Evolutionary conservation across 208 protist genomes (phyloP).

Genomic region (Acanthamoeba lugdunensis): DNA sequence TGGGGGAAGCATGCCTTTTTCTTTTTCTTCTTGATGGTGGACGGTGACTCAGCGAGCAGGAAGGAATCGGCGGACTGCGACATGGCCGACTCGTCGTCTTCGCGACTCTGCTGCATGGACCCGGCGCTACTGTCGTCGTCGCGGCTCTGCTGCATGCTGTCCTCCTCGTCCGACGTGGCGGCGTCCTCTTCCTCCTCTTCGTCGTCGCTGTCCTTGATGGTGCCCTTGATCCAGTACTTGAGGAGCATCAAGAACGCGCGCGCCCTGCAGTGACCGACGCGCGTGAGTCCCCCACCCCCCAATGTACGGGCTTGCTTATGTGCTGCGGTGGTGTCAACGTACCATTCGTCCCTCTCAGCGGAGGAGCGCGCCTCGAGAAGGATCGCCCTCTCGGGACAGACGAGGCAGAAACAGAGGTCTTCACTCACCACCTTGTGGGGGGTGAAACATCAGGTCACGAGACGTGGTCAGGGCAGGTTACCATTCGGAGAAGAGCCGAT

Average conservation of each 20-base stretch:
- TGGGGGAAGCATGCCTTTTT: neutral
- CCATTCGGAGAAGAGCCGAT: too few species aligned
- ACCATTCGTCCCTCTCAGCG: slow-evolving; percentile 56
- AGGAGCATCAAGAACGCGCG: slow-evolving; percentile 63
- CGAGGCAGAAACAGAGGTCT: slow-evolving; percentile 46
- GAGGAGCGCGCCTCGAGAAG: slow-evolving; percentile 27
- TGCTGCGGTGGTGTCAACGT: neutral
- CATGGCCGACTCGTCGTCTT: neutral
- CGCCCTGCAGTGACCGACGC: neutral
- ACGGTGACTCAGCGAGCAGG: neutral
- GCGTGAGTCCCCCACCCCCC: too few species aligned
- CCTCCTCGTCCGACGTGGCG: neutral
- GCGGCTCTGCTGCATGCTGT: neutral
- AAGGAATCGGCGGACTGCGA: too few species aligned
- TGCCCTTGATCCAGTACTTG: slow-evolving; percentile 54
- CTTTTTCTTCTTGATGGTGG: neutral
- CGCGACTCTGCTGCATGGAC: slow-evolving; percentile 3
- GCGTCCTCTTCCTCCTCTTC: slow-evolving; percentile 8
- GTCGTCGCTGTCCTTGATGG: slow-evolving; percentile 20
- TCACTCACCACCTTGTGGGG: slow-evolving; percentile 39
- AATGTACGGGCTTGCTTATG: too few species aligned
- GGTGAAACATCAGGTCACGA: too few species aligned
- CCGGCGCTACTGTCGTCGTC: neutral
- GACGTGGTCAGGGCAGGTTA: too few species aligned
- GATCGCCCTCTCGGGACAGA: slow-evolving; percentile 40